phyloP scores from a whole-genome alignment of 331 rosid species.

The Quercus lobata region DNA sequence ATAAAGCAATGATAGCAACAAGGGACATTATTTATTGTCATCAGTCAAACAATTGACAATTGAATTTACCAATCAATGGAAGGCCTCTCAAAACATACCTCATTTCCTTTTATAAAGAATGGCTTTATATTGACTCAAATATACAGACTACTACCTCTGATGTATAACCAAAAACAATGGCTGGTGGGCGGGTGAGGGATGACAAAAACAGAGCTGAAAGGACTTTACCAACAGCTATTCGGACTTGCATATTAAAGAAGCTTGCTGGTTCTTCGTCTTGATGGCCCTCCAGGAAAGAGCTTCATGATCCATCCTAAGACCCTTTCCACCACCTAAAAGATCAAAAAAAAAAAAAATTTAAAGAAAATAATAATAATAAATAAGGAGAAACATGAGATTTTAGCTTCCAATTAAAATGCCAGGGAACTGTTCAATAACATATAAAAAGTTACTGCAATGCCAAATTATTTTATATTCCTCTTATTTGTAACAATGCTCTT shows the following conservation, averaged over 20 bases:
- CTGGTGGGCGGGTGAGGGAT: conserved; percentile 18
- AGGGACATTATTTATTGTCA: conserved; percentile 30
- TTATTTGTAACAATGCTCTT: neutral
- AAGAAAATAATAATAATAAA: neutral
- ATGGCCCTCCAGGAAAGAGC: conserved; percentile 94
- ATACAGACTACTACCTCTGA: conserved; percentile 52
- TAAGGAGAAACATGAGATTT: conserved; percentile 5
- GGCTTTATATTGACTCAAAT: conserved; percentile 45
- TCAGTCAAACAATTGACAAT: conserved; percentile 44
- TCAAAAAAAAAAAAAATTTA: neutral
- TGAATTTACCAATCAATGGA: conserved; percentile 34
- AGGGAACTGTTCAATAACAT: neutral
- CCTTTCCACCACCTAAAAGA: conserved; percentile 84
- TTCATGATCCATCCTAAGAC: conserved; percentile 99
- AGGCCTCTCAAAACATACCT: conserved; percentile 32
- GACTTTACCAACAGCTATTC: conserved; percentile 20
- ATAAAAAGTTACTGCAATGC: neutral
- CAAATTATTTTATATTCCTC: neutral
- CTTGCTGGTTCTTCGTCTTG: conserved; percentile 89
- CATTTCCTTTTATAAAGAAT: conserved; percentile 31
- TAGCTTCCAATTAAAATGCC: neutral
- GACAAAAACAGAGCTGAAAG: conserved; percentile 26
- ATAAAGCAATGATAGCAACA: neutral
- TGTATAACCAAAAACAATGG: neutral
- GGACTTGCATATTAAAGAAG: conserved; percentile 52